Evolutionary conservation across 805 yeast species (phyloP).

Genomic region (Barnettozyma sp.): DNA sequence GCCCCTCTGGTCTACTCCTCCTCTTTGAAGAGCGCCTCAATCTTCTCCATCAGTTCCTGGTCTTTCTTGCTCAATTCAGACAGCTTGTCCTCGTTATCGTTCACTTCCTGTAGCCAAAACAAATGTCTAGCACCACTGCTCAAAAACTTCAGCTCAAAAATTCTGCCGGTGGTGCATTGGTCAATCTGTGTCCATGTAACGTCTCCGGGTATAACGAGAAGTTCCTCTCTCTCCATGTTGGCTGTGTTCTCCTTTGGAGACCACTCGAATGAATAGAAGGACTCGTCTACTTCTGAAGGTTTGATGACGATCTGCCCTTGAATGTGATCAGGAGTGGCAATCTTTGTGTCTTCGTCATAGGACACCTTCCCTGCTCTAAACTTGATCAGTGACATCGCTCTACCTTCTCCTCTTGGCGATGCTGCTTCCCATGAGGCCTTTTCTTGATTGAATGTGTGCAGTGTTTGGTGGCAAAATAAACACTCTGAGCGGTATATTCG

Average conservation of each 20-base stretch:
- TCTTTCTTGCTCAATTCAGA: slow-evolving; percentile 55
- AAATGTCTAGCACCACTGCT: slow-evolving; percentile 51
- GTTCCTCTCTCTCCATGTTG: slow-evolving; percentile 46
- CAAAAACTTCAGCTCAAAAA: slow-evolving; percentile 57
- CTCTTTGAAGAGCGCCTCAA: slow-evolving; percentile 40
- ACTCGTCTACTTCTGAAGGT: slow-evolving; percentile 63
- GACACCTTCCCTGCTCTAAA: slow-evolving; percentile 78
- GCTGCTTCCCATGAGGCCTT: too few species aligned
- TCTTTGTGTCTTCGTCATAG: slow-evolving; percentile 50
- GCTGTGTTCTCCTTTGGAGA: slow-evolving; percentile 49
- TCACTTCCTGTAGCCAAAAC: slow-evolving; percentile 71
- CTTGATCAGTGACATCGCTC: slow-evolving; percentile 25
- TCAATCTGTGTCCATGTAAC: slow-evolving; percentile 66
- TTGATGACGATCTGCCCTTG: slow-evolving; percentile 60
- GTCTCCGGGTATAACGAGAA: slow-evolving; percentile 78
- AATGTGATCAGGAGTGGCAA: slow-evolving; percentile 62
- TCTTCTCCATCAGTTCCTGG: slow-evolving; percentile 37
- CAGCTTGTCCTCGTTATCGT: slow-evolving; percentile 56
- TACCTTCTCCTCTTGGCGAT: too few species aligned
- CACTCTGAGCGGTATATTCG: too few species aligned
- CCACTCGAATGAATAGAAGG: slow-evolving; percentile 68
- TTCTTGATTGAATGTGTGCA: too few species aligned
- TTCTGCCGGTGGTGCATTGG: slow-evolving; percentile 72
- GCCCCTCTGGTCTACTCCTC: too few species aligned
- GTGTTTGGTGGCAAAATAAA: too few species aligned